Evolutionary conservation across 1,284 basidiomycete species (phyloP).

Genomic region (Cutaneotrichosporon sp.): DNA sequence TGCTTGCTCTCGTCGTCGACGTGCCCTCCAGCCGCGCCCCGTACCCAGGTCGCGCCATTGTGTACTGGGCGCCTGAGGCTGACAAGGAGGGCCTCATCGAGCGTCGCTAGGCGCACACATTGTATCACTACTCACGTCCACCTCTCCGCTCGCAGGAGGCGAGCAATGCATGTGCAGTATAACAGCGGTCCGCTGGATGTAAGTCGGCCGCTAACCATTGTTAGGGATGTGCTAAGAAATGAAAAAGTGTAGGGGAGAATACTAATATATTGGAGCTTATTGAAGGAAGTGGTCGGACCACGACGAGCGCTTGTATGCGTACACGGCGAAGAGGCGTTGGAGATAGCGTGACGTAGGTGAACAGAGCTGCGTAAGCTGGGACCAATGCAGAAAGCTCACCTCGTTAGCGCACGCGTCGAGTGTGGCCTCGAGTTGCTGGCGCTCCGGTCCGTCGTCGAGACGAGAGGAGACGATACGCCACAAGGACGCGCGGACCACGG

Average conservation of each 20-base stretch:
- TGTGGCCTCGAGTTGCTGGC: conserved; percentile 26
- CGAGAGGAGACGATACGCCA: conserved; percentile 15
- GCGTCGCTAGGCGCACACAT: conserved; percentile 16
- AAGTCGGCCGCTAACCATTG: neutral
- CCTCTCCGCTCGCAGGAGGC: conserved; percentile 4
- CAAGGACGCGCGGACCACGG: conserved; percentile 9
- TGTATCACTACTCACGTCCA: conserved; percentile 6
- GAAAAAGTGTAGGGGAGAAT: neutral
- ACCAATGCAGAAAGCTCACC: conserved; percentile 30
- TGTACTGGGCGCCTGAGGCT: conserved; percentile 48
- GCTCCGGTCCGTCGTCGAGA: conserved; percentile 16
- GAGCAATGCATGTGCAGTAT: conserved; percentile 10
- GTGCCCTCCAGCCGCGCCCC: conserved; percentile 41
- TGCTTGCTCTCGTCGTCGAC: conserved; percentile 50
- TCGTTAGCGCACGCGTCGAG: conserved; percentile 29
- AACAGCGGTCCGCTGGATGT: neutral
- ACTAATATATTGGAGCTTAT: neutral
- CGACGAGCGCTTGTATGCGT: conserved; percentile 35
- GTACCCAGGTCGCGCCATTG: conserved; percentile 45
- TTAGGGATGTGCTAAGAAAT: neutral
- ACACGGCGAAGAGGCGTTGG: conserved; percentile 46
- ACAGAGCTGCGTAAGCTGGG: conserved; percentile 30
- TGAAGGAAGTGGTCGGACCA: conserved; percentile 3
- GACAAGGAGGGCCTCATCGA: conserved; percentile 45
- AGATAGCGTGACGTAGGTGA: conserved; percentile 31